Conservation (phyloP, 2,329 filamentous ascomycete genomes). For the Aureobasidium lini region DNA sequence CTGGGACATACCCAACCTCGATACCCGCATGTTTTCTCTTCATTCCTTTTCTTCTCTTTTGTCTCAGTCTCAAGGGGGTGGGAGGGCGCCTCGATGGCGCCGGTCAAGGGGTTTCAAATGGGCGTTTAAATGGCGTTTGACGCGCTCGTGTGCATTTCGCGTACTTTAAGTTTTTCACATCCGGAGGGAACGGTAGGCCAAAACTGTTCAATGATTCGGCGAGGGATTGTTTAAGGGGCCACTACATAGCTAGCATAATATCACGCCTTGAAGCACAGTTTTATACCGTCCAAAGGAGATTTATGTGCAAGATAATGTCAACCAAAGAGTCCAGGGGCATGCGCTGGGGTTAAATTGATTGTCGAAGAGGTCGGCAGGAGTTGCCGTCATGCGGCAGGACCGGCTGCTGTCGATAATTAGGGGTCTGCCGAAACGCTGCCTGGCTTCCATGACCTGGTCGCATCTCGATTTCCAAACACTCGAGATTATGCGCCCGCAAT, state of each 20-base stretch:
- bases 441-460: background rate
- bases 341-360: background rate
- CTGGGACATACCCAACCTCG: slow-evolving; percentile 7
- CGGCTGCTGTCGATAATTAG: background rate
- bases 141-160: slow-evolving; percentile 10
- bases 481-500: slow-evolving; percentile 9
- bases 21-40: slow-evolving; percentile 5
- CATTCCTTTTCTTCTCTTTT: background rate
- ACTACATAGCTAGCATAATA: slow-evolving; percentile 9
- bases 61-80: background rate
- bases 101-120: background rate
- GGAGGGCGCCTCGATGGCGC: background rate
- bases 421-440: background rate
- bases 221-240: background rate
- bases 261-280: slow-evolving; percentile 1
- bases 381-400: background rate
- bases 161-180: slow-evolving; percentile 2
- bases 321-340: background rate
- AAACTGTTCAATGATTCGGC: background rate
- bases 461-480: background rate
- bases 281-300: background rate
- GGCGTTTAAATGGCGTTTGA: background rate
- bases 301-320: background rate
- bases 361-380: background rate
- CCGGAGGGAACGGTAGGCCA: background rate